Evolutionary conservation across 1,139 yeast genomes (phyloP).

Genomic region (Meyerozyma athensensis): DNA sequence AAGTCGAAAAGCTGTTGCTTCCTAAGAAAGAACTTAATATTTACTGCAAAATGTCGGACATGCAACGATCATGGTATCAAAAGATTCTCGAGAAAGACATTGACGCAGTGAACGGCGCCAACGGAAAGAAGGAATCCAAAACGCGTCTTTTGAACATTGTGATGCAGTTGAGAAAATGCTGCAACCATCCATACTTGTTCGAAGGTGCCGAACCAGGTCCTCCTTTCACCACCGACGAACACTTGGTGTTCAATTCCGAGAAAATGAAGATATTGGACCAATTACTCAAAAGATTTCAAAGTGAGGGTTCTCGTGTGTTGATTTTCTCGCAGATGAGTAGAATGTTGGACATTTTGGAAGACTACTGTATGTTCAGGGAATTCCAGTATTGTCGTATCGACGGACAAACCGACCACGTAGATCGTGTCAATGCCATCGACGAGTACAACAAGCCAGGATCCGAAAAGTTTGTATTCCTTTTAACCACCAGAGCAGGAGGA

Average conservation of each 20-base stretch:
- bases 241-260: constrained; percentile 65
- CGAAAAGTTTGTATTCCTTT: constrained; percentile 61
- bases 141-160: constrained; percentile 72
- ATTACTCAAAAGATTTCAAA: constrained; percentile 54
- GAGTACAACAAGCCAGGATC: constrained; percentile 70
- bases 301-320: constrained; percentile 70
- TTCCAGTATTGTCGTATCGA: constrained; percentile 73
- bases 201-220: constrained; percentile 91
- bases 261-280: constrained; percentile 71
- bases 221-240: constrained; percentile 80
- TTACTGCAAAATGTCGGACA: constrained; percentile 68
- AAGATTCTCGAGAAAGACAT: constrained; percentile 72
- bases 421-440: constrained; percentile 71
- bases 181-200: constrained; percentile 77
- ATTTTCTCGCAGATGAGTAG: constrained; percentile 82
- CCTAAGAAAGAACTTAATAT: constrained; percentile 73
- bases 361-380: constrained; percentile 65
- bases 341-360: constrained; percentile 73
- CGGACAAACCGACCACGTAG: constrained; percentile 77
- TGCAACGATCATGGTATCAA: constrained; percentile 77
- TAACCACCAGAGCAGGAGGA: constrained; percentile 87
- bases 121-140: constrained; percentile 69
- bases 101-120: constrained; percentile 79
- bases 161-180: constrained; percentile 79
- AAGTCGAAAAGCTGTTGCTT: constrained; percentile 70